Conservation (phyloP, 2,329 filamentous ascomycete genomes). For the Hypoxylon sp. region DNA sequence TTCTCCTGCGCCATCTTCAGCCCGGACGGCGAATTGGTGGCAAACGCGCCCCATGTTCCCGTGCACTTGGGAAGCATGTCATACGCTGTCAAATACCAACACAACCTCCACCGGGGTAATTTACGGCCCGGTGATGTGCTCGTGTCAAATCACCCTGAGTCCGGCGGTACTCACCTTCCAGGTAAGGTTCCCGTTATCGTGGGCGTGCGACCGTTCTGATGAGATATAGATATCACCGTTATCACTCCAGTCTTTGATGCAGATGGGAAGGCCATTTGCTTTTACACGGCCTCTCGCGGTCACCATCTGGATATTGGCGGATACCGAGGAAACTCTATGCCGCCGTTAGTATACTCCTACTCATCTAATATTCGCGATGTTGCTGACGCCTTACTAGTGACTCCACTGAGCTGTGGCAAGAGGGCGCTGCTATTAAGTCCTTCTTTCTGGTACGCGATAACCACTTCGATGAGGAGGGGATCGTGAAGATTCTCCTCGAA, state of each 20-base stretch:
- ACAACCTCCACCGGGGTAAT: slow-evolving; percentile 77
- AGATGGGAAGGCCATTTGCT: slow-evolving; percentile 41
- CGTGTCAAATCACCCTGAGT: slow-evolving; percentile 46
- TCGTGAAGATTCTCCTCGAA: slow-evolving; percentile 53
- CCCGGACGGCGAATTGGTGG: slow-evolving; percentile 78
- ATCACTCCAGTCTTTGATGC: slow-evolving; percentile 45
- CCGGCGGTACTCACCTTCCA: slow-evolving; percentile 47
- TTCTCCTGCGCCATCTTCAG: slow-evolving; percentile 87
- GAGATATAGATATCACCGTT: slow-evolving; percentile 40
- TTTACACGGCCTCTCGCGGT: slow-evolving; percentile 47
- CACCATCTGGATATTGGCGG: slow-evolving; percentile 59
- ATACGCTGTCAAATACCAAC: slow-evolving; percentile 79
- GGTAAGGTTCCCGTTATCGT: slow-evolving; percentile 1
- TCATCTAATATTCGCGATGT: not conserved
- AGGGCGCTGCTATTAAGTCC: slow-evolving; percentile 59
- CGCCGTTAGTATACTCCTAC: slow-evolving; percentile 31
- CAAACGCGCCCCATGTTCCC: slow-evolving; percentile 81
- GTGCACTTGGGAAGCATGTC: slow-evolving; percentile 85
- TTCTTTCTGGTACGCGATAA: slow-evolving; percentile 58
- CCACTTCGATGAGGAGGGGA: slow-evolving; percentile 55
- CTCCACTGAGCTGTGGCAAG: slow-evolving; percentile 59
- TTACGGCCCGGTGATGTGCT: slow-evolving; percentile 57
- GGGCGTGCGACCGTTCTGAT: not conserved
- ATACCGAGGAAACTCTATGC: slow-evolving; percentile 55
- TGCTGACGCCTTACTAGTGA: slow-evolving; percentile 34